Conservation (phyloP, 305 asterid species). For the Fraxinus sp. region DNA sequence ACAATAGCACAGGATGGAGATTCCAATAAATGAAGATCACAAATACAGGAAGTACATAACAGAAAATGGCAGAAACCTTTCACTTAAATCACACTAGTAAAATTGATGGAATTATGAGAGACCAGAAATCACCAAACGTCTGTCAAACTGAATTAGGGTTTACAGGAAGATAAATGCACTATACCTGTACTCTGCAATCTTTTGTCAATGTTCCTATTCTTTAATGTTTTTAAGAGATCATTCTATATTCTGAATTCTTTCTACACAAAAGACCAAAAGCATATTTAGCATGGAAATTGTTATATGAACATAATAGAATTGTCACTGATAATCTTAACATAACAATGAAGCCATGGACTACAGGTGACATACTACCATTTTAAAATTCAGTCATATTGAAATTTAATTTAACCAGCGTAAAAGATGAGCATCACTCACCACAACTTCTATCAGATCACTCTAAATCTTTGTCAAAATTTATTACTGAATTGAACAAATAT, state of each 20-base stretch:
- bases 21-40: neutral
- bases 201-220: neutral
- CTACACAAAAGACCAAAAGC: neutral
- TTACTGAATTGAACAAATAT: neutral
- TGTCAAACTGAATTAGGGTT: neutral
- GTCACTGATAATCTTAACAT: neutral
- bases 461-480: neutral
- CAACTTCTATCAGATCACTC: neutral
- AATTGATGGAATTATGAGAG: neutral
- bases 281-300: neutral
- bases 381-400: neutral
- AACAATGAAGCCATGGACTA: neutral
- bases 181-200: neutral
- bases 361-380: neutral
- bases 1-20: neutral
- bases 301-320: neutral
- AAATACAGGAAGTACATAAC: neutral
- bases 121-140: constrained; percentile 11
- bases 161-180: neutral
- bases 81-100: neutral
- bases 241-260: neutral
- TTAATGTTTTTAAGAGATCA: neutral
- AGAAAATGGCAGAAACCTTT: neutral
- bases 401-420: neutral
- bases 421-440: neutral